Evolutionary conservation across 805 yeast genomes (phyloP).

Genomic region (Teunomyces stri): DNA sequence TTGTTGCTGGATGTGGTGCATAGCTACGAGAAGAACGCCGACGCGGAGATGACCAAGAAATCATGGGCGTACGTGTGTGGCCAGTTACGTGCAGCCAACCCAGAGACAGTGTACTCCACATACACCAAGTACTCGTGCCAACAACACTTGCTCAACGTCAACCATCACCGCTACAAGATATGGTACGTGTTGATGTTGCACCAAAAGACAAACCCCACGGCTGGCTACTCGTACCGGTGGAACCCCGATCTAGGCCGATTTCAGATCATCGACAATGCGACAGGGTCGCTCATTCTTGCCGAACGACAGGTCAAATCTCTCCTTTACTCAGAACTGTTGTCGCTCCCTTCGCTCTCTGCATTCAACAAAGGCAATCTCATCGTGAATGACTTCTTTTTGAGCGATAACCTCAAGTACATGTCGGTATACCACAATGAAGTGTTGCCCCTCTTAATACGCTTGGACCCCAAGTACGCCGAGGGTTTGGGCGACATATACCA

Average conservation of each 20-base stretch:
- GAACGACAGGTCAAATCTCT: conserved; percentile 31
- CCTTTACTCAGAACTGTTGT: conserved; percentile 28
- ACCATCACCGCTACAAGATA: conserved; percentile 34
- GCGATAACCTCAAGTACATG: conserved; percentile 33
- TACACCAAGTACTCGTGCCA: conserved; percentile 40
- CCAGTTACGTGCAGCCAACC: conserved; percentile 34
- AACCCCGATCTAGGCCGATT: conserved; percentile 33
- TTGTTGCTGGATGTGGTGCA: conserved; percentile 36
- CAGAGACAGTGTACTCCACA: conserved; percentile 39
- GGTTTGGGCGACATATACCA: conserved; percentile 28
- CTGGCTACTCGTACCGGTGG: conserved; percentile 34
- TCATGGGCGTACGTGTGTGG: conserved; percentile 39
- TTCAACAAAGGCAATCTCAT: conserved; percentile 34
- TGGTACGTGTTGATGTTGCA: conserved; percentile 35
- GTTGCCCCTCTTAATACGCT: conserved; percentile 26
- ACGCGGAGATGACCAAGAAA: conserved; percentile 33
- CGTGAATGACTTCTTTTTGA: conserved; percentile 35
- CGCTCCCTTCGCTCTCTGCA: conserved; percentile 26
- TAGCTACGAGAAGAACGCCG: conserved; percentile 28
- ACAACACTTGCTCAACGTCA: conserved; percentile 36
- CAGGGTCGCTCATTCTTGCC: conserved; percentile 24
- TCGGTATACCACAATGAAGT: conserved; percentile 38
- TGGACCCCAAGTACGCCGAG: conserved; percentile 27
- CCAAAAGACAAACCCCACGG: conserved; percentile 17
- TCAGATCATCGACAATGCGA: conserved; percentile 28